Conservation (phyloP, 306 rosid species). For the Castanopsis chinensis region DNA sequence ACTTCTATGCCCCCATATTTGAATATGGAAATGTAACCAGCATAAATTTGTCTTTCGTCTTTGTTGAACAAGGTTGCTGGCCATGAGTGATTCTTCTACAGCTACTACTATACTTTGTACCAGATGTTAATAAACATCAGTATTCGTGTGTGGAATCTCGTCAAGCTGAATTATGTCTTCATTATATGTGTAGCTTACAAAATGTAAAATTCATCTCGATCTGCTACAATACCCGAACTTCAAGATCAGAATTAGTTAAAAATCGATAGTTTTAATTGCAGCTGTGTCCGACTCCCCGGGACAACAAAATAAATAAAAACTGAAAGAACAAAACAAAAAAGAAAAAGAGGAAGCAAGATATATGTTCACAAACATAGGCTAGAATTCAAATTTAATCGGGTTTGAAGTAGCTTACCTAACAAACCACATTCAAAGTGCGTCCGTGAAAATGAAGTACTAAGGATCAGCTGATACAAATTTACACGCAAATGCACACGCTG, state of each 20-base stretch:
- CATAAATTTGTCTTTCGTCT: background rate
- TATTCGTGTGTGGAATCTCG: background rate
- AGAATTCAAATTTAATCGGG: background rate
- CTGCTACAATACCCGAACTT: background rate
- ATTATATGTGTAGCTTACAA: background rate
- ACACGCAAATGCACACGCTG: background rate
- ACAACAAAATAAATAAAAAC: background rate
- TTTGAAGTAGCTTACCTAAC: background rate
- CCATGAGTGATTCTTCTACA: background rate
- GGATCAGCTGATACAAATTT: background rate
- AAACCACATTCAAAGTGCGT: too few species aligned
- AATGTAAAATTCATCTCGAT: background rate
- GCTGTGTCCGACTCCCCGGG: background rate
- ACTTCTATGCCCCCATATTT: background rate
- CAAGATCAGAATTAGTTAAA: background rate
- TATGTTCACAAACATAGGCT: background rate
- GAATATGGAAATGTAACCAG: background rate
- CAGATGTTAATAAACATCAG: background rate
- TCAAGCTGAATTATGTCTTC: background rate
- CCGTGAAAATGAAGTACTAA: background rate
- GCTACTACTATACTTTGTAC: background rate
- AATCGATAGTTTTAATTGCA: background rate
- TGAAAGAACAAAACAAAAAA: background rate
- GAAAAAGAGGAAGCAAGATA: background rate
- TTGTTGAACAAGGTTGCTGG: background rate